phyloP scores from a whole-genome alignment of 805 yeast genomes.

The Myxozyma vanderwaltii region DNA sequence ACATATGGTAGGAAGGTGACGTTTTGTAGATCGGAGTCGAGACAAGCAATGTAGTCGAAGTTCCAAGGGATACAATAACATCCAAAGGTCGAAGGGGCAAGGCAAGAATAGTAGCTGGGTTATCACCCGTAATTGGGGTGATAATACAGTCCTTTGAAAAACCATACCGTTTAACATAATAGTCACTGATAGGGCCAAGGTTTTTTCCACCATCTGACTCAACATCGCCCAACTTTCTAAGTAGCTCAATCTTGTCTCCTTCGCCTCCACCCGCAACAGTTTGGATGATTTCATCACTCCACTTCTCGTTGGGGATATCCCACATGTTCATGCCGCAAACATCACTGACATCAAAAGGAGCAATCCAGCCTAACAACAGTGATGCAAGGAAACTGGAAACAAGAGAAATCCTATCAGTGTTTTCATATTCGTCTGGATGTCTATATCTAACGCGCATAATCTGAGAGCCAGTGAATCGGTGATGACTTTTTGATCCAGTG shows the following conservation, averaged over 20 bases:
- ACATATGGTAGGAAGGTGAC: conserved; percentile 79
- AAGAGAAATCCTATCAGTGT: conserved; percentile 65
- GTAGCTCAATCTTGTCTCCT: conserved; percentile 44
- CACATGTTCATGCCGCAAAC: conserved; percentile 93
- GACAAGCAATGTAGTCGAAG: conserved; percentile 84
- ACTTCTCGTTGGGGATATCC: conserved; percentile 61
- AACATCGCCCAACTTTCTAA: conserved; percentile 36
- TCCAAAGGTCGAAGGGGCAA: conserved; percentile 77
- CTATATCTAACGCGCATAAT: conserved; percentile 67
- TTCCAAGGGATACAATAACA: conserved; percentile 79
- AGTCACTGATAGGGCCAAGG: conserved; percentile 57
- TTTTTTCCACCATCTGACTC: conserved; percentile 52
- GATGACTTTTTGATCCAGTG: conserved; percentile 87
- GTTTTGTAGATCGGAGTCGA: conserved; percentile 79
- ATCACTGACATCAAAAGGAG: conserved; percentile 76
- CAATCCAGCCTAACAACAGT: conserved; percentile 63
- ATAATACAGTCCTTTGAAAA: conserved; percentile 57
- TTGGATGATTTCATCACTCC: conserved; percentile 58
- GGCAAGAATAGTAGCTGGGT: conserved; percentile 82
- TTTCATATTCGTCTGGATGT: conserved; percentile 54
- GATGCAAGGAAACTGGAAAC: conserved; percentile 80
- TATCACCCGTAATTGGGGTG: conserved; percentile 86
- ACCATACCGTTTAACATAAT: conserved; percentile 67
- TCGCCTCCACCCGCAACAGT: conserved; percentile 43
- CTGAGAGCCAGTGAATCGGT: conserved; percentile 90